phyloP scores from a whole-genome alignment of 352 stramenopile genomes.

The Pythium monospermum region DNA sequence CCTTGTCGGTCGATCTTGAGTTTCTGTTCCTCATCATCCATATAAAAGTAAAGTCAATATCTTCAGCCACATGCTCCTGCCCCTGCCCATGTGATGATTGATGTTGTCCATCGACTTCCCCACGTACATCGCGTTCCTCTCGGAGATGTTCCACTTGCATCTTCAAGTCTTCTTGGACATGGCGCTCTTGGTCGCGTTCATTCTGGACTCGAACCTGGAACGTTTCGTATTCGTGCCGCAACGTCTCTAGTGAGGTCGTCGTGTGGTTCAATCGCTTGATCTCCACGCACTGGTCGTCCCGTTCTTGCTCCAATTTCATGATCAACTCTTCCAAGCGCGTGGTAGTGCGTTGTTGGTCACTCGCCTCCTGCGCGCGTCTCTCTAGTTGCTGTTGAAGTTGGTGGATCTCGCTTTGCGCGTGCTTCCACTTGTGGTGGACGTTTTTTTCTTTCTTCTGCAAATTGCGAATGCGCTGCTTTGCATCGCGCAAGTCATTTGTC shows the following conservation, averaged over 20 bases:
- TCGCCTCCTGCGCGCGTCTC: slow-evolving; percentile 33
- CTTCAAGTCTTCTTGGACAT: slow-evolving; percentile 14
- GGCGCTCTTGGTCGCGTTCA: slow-evolving; percentile 23
- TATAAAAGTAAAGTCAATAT: neutral
- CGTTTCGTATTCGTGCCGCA: slow-evolving; percentile 36
- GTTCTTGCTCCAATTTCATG: slow-evolving; percentile 27
- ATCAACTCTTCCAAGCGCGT: slow-evolving; percentile 21
- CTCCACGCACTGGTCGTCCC: slow-evolving; percentile 29
- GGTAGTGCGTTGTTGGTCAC: slow-evolving; percentile 33
- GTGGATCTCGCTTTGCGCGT: slow-evolving; percentile 37
- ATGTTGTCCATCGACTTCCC: no score
- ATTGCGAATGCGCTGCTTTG: slow-evolving; percentile 37
- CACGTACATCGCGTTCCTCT: slow-evolving; percentile 14
- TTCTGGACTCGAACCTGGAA: slow-evolving; percentile 29
- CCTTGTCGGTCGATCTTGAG: slow-evolving; percentile 43
- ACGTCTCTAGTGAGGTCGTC: slow-evolving; percentile 26
- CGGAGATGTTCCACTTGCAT: slow-evolving; percentile 30
- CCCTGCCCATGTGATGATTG: no score
- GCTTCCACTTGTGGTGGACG: slow-evolving; percentile 37
- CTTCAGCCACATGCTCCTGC: no score
- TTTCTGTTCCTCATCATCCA: no score
- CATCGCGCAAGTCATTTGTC: slow-evolving; percentile 51
- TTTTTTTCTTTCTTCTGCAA: slow-evolving; percentile 35
- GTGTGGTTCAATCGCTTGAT: slow-evolving; percentile 28
- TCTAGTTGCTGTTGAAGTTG: slow-evolving; percentile 39